A percentile compares a stretch with the other conserved stretches of the same genome.
Evolutionary conservation across 148 eudicot genomes (phyloP).

Genomic region (Cornus controversa): DNA sequence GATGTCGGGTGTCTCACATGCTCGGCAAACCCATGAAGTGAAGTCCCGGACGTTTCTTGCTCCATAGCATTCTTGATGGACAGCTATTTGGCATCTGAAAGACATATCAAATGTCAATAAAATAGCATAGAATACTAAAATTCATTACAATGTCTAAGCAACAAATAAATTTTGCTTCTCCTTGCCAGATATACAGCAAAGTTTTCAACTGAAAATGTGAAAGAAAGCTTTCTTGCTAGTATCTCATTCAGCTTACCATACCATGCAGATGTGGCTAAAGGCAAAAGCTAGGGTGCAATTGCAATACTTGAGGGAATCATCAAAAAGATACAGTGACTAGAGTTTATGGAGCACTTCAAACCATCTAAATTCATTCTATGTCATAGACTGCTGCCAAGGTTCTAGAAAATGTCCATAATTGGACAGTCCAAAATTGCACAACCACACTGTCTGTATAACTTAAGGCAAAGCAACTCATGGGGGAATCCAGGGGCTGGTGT

Average conservation of each 20-base stretch:
- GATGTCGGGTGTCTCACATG: slow-evolving; percentile 87
- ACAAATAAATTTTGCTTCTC: neutral
- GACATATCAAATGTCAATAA: neutral
- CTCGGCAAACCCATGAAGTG: slow-evolving; percentile 98
- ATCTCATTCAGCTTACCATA: neutral
- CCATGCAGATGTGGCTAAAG: neutral
- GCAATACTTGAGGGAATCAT: neutral
- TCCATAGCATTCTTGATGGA: slow-evolving; percentile 99
- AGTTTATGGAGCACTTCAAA: neutral
- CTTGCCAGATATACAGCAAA: neutral
- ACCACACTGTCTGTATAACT: neutral
- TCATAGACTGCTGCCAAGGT: neutral
- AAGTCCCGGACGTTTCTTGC: slow-evolving; percentile 84
- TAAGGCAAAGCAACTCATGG: neutral
- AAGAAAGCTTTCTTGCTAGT: slow-evolving; percentile 1
- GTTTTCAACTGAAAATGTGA: neutral
- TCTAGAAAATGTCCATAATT: neutral
- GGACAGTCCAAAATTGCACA: neutral
- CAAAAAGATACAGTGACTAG: neutral
- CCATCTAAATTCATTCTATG: neutral
- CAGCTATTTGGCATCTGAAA: slow-evolving; percentile 96
- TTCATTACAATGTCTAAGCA: slow-evolving; percentile 26
- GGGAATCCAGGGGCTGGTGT: neutral
- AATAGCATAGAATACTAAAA: neutral
- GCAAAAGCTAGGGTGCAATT: neutral